Evolutionary conservation across 139 green algal species (phyloP), one percentile per base, ranked within the genome.

Genomic region (Pseudopediastrum boryanum): DNA sequence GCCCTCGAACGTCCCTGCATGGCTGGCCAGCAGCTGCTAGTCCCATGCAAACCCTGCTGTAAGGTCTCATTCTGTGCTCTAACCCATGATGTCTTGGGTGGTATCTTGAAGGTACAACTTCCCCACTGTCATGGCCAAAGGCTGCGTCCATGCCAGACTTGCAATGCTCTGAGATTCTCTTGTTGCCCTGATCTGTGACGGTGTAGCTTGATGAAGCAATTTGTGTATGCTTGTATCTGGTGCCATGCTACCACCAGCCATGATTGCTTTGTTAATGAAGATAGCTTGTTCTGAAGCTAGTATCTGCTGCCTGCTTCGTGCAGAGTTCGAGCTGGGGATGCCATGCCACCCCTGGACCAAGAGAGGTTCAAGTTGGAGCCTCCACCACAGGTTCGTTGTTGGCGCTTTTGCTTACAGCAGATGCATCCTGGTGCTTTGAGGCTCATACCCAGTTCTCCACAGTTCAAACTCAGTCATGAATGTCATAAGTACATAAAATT

Each of bases 341-440:
- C 82, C 0, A 89, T 94, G 86, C 56, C 84, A 31, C 71, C 77
- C 19, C 74, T 96, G 38, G 92, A 96, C 71, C 84, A 84, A 0
- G 77, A 72, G 0, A 81, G 92, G 2, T 96, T 93, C 78, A 67
- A 77, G 52, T 85, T 95, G 16, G 80, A 91, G 27, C 84, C 86
- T 31, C 90, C 92, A 12, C 77, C 84, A 31, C 51, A 82, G 76
- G 75, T 78, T 38, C 4, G 3, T 38, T 9, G 33, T 64, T 7
- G 10, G 54, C 16, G 16, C 13, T 23, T 25, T n/a, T n/a, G n/a
- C n/a, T n/a, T n/a, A n/a, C n/a, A n/a, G n/a, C n/a, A n/a, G n/a
- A n/a, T n/a, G n/a, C n/a, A n/a, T n/a, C n/a, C n/a, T n/a, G n/a
- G 46, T 12, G 46, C 46, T 12, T 12, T 16, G 46, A 56, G 46